Evolutionary conservation across 1,284 basidiomycete genomes (phyloP), one percentile per base, ranked within the genome.

Genomic region (Ganoderma lingzhi): DNA sequence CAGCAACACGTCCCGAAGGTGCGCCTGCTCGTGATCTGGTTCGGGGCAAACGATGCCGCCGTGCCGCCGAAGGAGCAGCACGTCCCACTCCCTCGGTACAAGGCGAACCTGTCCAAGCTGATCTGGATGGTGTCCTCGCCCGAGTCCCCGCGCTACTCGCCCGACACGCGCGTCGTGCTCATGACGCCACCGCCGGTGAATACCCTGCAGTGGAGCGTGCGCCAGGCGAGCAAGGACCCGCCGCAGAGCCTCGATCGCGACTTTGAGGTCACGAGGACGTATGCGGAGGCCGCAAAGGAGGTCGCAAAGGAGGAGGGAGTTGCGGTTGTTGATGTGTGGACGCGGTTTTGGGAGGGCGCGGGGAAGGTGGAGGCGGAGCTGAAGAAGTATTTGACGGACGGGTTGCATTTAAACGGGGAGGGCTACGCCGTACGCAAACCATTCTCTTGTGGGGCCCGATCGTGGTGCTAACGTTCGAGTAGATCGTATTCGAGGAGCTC

Each of bases 151-250:
- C 87, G 88, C 78, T 88, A 94, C 81, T 91, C 91, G 2, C 91
- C 93, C 0, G 76, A 84, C n/a, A 96, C 96, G 53, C 86, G 87
- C 63, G 85, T 97, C 72, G 81, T 97, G 62, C 83, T 97, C 68
- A 88, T 97, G 71, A 93, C 93, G 5, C 92, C 95, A 17, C 95
- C 96, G 3, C 96, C 96, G 2, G 85, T 96, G 66, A 92, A 93
- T 75, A 88, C 88, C 3, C 73, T 83, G 69, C 86, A 89, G 74
- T 82, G 91, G 70, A 78, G 76, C 28, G 83, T 82, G 48, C 84
- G 87, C 76, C 81, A 88, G 60, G 78, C 78, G 32, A 80, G 82
- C 39, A 83, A 86, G 59, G 78, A 83, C 53, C 86, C 86, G 44
- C 82, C 84, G 17, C 70, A 78, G 67, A 81, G 76, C 42, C 80